Evolutionary conservation across 2,329 filamentous ascomycete genomes (phyloP), one percentile per base, ranked within the genome.

Genomic region (Colletotrichum simmondsii): DNA sequence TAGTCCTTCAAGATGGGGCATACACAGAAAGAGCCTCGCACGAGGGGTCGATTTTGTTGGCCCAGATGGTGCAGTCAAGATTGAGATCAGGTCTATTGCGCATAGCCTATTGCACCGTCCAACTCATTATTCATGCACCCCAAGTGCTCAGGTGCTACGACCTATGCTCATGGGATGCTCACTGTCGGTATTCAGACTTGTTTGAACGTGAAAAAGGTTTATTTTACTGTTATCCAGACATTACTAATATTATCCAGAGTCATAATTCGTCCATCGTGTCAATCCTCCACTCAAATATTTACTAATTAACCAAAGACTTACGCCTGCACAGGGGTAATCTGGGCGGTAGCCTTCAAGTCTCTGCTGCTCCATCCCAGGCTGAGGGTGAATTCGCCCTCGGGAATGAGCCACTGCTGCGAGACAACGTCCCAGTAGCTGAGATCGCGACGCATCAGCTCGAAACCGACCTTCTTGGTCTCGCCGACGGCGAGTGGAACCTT

Each of bases 351-450:
- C 71, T 71, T 70, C 16, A 75, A 61, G 63, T 75, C 68, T 22
- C 74, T 74, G 75, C 80, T 81, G 73, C 79, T 81, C 62, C 78
- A 79, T 30, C 80, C 80, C 6, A 81, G 74, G 53, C 73, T 77
- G 68, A 82, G 65, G 2, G 67, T 77, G 73, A 81, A 80, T 59
- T 78, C 78, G 24, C 80, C 79, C 22, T 74, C 73, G 19, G 80
- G 78, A 30, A 86, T 76, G 35, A 78, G 76, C 85, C 86, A 88
- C 66, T 83, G 75, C 77, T 87, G 83, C 10, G 80, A 75, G n/a
- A 77, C 76, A 1, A 83, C 77, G 63, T 87, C 84, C 86, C 86
- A 88, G 77, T 84, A 85, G 77, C 86, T 88, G 8, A 88, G 72
- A 69, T 88, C 86, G 14, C 87, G 78, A 14, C 86, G 79, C 76